Conservation (phyloP, 352 stramenopile species). For the Phytophthora pisi region DNA sequence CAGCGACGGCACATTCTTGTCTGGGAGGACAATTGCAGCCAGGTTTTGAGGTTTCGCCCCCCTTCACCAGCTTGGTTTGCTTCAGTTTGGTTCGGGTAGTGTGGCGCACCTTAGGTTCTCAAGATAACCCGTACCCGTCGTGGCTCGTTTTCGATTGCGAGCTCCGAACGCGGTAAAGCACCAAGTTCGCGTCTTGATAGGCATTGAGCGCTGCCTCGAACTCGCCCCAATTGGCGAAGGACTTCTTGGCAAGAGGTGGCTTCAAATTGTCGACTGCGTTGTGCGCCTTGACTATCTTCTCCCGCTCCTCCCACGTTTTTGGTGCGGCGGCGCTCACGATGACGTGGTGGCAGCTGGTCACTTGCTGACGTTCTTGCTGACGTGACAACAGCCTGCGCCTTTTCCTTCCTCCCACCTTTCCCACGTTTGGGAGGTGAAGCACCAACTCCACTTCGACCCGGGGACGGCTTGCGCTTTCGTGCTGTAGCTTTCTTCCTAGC, state of each 20-base stretch:
- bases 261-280: not conserved
- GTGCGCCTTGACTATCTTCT: not conserved
- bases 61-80: not conserved
- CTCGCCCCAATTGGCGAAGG: not conserved
- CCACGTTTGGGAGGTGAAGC: not conserved
- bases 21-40: not conserved
- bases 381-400: not conserved
- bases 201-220: not conserved
- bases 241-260: not conserved
- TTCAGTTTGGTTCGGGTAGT: not conserved
- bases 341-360: not conserved
- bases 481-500: not conserved
- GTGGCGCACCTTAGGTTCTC: not conserved
- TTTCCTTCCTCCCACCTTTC: not conserved
- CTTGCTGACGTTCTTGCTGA: too few species aligned
- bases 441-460: not conserved
- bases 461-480: not conserved
- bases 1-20: not conserved
- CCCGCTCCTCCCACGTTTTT: not conserved
- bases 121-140: not conserved
- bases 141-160: not conserved
- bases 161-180: not conserved
- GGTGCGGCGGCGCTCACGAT: not conserved
- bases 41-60: not conserved
- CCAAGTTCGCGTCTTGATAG: not conserved